Base-by-base conservation (phyloP, 1,284 basidiomycete genomes). In the Stygiomarasmius scandens region DNA sequence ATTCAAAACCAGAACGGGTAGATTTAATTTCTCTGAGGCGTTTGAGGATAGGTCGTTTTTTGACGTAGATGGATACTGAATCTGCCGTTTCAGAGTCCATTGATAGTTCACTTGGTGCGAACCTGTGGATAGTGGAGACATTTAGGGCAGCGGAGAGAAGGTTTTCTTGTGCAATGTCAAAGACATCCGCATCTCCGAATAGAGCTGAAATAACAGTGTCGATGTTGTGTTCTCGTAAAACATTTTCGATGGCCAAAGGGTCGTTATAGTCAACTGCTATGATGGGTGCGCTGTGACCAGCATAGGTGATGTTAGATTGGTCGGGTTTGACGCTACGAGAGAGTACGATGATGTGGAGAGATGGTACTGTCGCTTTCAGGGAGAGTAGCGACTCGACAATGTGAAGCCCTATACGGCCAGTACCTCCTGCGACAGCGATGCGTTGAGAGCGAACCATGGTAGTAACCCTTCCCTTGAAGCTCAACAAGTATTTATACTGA, bases 181-280 rank as follows among this genome's bases (percentile, higher is more conserved):
- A 45, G 8, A 45, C 16, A 32, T 53, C 52, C 1, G 9, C 14
- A 16, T 22, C 38, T 9, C 44, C 44, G 41, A 29, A 19, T 3
- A 53, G 41, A 1, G 22, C 41, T 10, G 38, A 43, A 19, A 53
- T 53, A 24, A 53, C 27, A 25, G 52, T 53, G 22, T 53, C 52
- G 22, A 53, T 53, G 2, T 29, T 12, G 25, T 53, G 38, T 14
- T 23, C 20, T 22, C 41, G 38, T 11, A 53, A 10, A 20, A 41
- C 20, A 1, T 32, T 20, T 43, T 36, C 38, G 32, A 54, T 43
- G 12, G 22, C 11, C 8, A 12, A 25, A 9, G 9, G 14, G 23
- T 54, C 19, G 16, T 29, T 29, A 20, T 53, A 54, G 43, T 54
- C 52, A 20, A 54, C 52, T 22, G 44, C 43, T 10, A 54, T 34